phyloP scores from a whole-genome alignment of 306 rosid species.

The Sesbania bispinosa region DNA sequence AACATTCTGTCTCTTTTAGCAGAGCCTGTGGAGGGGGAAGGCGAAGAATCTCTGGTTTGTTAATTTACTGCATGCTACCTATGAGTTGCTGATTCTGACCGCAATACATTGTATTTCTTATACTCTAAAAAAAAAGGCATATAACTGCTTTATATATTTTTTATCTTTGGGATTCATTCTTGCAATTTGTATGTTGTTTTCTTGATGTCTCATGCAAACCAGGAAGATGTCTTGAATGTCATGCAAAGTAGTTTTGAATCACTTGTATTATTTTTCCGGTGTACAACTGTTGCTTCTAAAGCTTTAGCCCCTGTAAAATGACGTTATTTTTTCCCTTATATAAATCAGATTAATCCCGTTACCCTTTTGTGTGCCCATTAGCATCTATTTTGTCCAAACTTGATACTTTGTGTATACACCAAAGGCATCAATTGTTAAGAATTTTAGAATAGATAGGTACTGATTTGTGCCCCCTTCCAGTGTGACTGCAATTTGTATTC shows the following conservation, averaged over 20 bases:
- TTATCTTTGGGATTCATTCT: background rate
- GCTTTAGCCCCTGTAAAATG: slow-evolving; percentile 3
- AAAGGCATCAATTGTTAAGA: background rate
- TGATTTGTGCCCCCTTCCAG: background rate
- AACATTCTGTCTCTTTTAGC: slow-evolving; percentile 88
- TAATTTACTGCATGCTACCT: slow-evolving; percentile 21
- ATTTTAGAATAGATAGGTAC: background rate
- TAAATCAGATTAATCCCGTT: background rate
- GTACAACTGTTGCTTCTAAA: background rate
- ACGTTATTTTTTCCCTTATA: background rate
- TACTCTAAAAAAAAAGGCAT: background rate
- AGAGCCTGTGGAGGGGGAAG: slow-evolving; percentile 91
- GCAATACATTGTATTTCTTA: background rate
- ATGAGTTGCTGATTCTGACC: slow-evolving; percentile 2
- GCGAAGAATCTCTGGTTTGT: slow-evolving; percentile 91
- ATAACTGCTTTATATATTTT: background rate
- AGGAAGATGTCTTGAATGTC: slow-evolving; percentile 11
- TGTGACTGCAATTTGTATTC: background rate
- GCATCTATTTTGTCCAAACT: background rate
- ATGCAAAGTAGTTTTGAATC: background rate
- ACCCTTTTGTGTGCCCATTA: background rate
- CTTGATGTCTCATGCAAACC: slow-evolving; percentile 6
- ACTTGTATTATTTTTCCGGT: background rate
- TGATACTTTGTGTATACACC: slow-evolving; percentile 3
- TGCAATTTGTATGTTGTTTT: slow-evolving; percentile 16